phyloP scores from a whole-genome alignment of 2,329 filamentous ascomycete genomes.

The Botryotinia narcissicola region DNA sequence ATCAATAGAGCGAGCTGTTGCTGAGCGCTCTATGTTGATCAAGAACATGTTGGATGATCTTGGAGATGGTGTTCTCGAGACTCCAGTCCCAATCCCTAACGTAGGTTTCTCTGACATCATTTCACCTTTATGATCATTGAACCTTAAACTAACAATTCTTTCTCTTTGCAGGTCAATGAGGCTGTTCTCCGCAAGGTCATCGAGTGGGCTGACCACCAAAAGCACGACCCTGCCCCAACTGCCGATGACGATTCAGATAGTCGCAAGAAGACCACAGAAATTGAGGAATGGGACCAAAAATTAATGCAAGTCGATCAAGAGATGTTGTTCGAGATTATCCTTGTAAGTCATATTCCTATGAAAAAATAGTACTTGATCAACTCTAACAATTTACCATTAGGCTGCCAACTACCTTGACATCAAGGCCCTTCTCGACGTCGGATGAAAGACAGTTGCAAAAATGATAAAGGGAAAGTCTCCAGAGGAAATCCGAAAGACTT shows the following conservation, averaged over 20 bases:
- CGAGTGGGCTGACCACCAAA: conserved; percentile 97
- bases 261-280: conserved; percentile 97
- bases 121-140: neutral
- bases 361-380: neutral
- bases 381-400: conserved; percentile 44
- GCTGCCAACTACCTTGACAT: conserved; percentile 99
- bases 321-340: conserved; percentile 99
- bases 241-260: conserved; percentile 89
- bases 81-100: conserved; percentile 76
- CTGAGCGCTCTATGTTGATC: conserved; percentile 89
- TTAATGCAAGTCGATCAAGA: conserved; percentile 99
- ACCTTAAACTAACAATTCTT: conserved; percentile 17
- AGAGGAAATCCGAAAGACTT: conserved; percentile 98
- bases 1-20: conserved; percentile 69
- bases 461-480: conserved; percentile 99
- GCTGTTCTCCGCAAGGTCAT: conserved; percentile 92
- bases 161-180: conserved; percentile 70
- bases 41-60: conserved; percentile 98
- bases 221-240: conserved; percentile 76
- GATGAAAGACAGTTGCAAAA: conserved; percentile 99
- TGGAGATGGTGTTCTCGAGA: conserved; percentile 57
- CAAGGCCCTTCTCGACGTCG: conserved; percentile 94
- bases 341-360: conserved; percentile 57
- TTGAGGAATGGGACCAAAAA: conserved; percentile 99
- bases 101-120: conserved; percentile 44